A percentile compares a stretch with the other conserved stretches of the same genome.
Evolutionary conservation across 2,329 filamentous ascomycete genomes (phyloP).

Genomic region (Capronia coronata): DNA sequence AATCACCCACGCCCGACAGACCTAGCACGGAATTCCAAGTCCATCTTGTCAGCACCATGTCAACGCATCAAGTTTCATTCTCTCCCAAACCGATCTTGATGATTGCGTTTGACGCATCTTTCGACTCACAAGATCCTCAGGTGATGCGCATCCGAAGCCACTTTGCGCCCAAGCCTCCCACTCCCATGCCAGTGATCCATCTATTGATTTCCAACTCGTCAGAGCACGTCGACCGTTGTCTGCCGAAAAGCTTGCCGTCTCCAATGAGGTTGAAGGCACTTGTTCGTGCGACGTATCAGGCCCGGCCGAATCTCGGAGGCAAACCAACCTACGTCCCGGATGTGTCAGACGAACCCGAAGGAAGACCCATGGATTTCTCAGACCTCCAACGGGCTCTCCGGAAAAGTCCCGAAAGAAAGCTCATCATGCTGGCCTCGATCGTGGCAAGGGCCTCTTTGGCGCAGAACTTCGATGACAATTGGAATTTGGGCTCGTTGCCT

Average conservation of each 20-base stretch:
- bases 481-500: conserved; percentile 37
- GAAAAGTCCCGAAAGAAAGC: conserved; percentile 24
- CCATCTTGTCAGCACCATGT: conserved; percentile 32
- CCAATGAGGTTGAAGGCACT: conserved; percentile 24
- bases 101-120: conserved; percentile 41
- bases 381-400: conserved; percentile 33
- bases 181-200: conserved; percentile 40
- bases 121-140: conserved; percentile 36
- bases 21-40: conserved; percentile 32
- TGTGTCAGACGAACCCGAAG: conserved; percentile 23
- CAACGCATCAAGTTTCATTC: conserved; percentile 35
- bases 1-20: conserved; percentile 9
- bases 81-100: conserved; percentile 33
- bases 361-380: conserved; percentile 28
- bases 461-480: conserved; percentile 34
- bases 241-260: conserved; percentile 31
- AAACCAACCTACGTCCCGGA: conserved; percentile 20
- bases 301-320: conserved; percentile 23
- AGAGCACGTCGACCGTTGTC: conserved; percentile 42
- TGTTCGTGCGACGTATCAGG: conserved; percentile 25
- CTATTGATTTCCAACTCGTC: conserved; percentile 42
- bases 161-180: conserved; percentile 30
- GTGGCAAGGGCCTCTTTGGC: conserved; percentile 29
- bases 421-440: conserved; percentile 17
- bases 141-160: conserved; percentile 37